Evolutionary conservation across 2,329 filamentous ascomycete species (phyloP).

Genomic region (Cladosporium phlei): DNA sequence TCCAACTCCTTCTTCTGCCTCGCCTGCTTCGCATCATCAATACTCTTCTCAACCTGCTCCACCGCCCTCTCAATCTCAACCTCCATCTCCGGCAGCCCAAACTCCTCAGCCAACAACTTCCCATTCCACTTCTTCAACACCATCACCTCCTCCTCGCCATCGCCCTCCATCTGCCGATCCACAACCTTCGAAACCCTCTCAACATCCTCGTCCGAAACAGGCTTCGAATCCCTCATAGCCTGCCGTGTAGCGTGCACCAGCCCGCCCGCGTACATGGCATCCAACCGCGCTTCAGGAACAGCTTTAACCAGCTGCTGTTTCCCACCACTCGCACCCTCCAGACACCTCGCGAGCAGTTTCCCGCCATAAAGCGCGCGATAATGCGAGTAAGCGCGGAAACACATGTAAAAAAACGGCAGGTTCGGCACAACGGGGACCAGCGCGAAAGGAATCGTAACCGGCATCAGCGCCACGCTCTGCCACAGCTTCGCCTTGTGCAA

Average conservation of each 20-base stretch:
- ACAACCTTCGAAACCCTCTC: conserved; percentile 36
- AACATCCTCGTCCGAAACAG: conserved; percentile 35
- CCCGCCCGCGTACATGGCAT: conserved; percentile 64
- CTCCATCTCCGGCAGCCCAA: conserved; percentile 48
- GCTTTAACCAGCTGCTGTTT: conserved; percentile 65
- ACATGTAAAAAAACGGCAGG: conserved; percentile 92
- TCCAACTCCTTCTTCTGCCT: conserved; percentile 9
- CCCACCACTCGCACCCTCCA: conserved; percentile 76
- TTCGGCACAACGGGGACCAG: conserved; percentile 85
- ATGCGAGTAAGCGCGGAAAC: conserved; percentile 87
- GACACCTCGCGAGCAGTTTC: conserved; percentile 74
- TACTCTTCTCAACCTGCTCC: conserved; percentile 43
- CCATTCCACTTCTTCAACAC: conserved; percentile 48
- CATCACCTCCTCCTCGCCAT: conserved; percentile 44
- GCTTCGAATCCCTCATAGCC: conserved; percentile 35
- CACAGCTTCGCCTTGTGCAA: conserved; percentile 72
- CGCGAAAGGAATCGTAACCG: conserved; percentile 75
- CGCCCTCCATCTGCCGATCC: conserved; percentile 37
- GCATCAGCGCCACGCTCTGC: conserved; percentile 78
- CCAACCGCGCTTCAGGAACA: conserved; percentile 63
- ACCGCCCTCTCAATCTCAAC: conserved; percentile 51
- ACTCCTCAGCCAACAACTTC: conserved; percentile 47
- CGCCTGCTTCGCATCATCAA: conserved; percentile 18
- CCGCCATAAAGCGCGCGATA: conserved; percentile 82
- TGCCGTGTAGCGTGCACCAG: conserved; percentile 41